phyloP scores from a whole-genome alignment of 2,329 filamentous ascomycete species.

The Cucurbitaria berberidis region DNA sequence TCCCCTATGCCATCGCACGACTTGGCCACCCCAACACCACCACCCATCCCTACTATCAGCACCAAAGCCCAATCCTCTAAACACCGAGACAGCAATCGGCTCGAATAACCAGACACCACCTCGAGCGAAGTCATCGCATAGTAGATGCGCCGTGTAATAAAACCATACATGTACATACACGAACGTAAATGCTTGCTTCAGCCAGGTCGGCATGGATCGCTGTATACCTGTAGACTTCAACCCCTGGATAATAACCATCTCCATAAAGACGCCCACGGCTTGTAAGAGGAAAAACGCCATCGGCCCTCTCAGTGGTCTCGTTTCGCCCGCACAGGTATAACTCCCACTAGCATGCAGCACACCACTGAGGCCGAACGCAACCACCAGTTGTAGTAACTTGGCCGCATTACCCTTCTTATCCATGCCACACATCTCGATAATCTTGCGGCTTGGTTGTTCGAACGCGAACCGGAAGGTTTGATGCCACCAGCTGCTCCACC shows the following conservation, averaged over 20 bases:
- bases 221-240: conserved; percentile 46
- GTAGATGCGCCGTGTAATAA: conserved; percentile 65
- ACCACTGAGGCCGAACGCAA: conserved; percentile 71
- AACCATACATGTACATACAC: conserved; percentile 71
- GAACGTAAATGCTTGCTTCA: conserved; percentile 65
- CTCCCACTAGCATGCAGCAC: conserved; percentile 75
- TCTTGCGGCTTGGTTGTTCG: conserved; percentile 61
- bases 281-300: conserved; percentile 76
- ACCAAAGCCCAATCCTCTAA: conserved; percentile 72
- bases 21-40: conserved; percentile 69
- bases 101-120: conserved; percentile 81
- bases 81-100: conserved; percentile 75
- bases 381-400: conserved; percentile 50
- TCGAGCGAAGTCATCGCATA: conserved; percentile 78
- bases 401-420: conserved; percentile 44
- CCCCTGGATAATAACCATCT: conserved; percentile 46
- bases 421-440: conserved; percentile 45
- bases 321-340: conserved; percentile 64
- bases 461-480: conserved; percentile 83
- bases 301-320: conserved; percentile 57
- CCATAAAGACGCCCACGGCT: conserved; percentile 67
- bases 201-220: conserved; percentile 51
- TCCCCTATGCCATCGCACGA: conserved; percentile 65
- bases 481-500: conserved; percentile 91
- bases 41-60: conserved; percentile 62